These are phyloP conservation scores for Sclerotinia nivalis DNA, from an alignment of 2,329 filamentous ascomycete genomes.

Conservation along the genomic window DNA sequence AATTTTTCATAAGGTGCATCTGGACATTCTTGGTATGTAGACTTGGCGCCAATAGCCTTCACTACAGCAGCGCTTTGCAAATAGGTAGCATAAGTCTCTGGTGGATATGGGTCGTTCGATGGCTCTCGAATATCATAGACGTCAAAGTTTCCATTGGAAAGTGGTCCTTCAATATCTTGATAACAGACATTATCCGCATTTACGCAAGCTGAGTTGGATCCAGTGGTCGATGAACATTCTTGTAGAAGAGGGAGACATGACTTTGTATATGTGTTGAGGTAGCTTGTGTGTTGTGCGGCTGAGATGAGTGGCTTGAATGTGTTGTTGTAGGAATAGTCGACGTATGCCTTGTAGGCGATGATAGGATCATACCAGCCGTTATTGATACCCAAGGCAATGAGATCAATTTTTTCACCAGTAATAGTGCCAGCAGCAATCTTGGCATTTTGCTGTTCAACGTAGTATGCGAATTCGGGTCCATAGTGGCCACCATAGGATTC, in stretches of 20 bases:
- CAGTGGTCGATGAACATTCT: slow-evolving; percentile 50
- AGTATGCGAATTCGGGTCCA: slow-evolving; percentile 56
- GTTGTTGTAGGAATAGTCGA: slow-evolving; percentile 39
- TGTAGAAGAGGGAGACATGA: slow-evolving; percentile 45
- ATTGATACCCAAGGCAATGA: slow-evolving; percentile 42
- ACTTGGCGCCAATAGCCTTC: slow-evolving; percentile 49
- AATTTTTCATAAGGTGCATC: slow-evolving; percentile 45
- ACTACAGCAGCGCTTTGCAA: slow-evolving; percentile 43
- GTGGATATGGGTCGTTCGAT: slow-evolving; percentile 40
- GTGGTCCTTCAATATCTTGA: slow-evolving; percentile 27
- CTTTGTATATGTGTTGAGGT: slow-evolving; percentile 42
- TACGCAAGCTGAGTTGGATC: slow-evolving; percentile 79
- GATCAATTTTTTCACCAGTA: slow-evolving; percentile 40
- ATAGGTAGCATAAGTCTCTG: slow-evolving; percentile 46
- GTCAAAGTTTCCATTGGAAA: slow-evolving; percentile 20
- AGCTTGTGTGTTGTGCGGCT: slow-evolving; percentile 38
- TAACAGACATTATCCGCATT: slow-evolving; percentile 55
- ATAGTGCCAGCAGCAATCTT: slow-evolving; percentile 48
- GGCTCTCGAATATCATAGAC: slow-evolving; percentile 27
- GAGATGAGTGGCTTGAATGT: slow-evolving; percentile 47
- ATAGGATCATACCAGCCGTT: slow-evolving; percentile 53
- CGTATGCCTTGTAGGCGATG: slow-evolving; percentile 50
- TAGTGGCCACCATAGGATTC: slow-evolving; percentile 59
- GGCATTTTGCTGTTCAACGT: slow-evolving; percentile 59
- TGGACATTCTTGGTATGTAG: slow-evolving; percentile 47